Evolutionary conservation across 208 protist genomes (phyloP).

Genomic region (Leishmania major): DNA sequence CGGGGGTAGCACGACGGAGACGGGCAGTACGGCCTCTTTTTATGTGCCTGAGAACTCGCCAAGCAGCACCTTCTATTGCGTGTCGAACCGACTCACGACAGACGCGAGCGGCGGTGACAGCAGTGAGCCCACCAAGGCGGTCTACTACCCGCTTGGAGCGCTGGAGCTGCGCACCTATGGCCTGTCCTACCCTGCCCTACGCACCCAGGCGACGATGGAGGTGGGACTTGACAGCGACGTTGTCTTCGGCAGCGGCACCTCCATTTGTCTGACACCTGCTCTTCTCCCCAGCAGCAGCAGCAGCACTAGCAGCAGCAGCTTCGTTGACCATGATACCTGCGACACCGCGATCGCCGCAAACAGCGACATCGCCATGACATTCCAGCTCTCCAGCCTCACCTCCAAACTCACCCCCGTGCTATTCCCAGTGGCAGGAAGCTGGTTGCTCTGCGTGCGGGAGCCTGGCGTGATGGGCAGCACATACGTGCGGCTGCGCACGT

Average conservation of each 20-base stretch:
- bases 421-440: slow-evolving; percentile 42
- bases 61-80: slow-evolving; percentile 39
- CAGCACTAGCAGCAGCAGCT: neutral
- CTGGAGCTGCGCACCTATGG: slow-evolving; percentile 43
- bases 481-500: slow-evolving; percentile 31
- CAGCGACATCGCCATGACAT: slow-evolving; percentile 21
- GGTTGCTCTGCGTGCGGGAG: slow-evolving; percentile 57
- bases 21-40: slow-evolving; percentile 36
- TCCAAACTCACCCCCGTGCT: slow-evolving; percentile 29
- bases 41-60: slow-evolving; percentile 43
- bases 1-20: slow-evolving; percentile 34
- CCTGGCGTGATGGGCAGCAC: slow-evolving; percentile 24
- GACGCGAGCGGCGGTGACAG: slow-evolving; percentile 14
- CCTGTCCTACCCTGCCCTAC: slow-evolving; percentile 51
- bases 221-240: slow-evolving; percentile 50
- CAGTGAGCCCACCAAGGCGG: slow-evolving; percentile 19
- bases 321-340: slow-evolving; percentile 9
- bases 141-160: slow-evolving; percentile 37
- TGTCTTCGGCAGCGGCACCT: slow-evolving; percentile 31
- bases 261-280: slow-evolving; percentile 37
- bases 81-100: slow-evolving; percentile 50
- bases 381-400: slow-evolving; percentile 19
- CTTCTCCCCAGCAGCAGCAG: neutral
- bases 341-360: slow-evolving; percentile 20
- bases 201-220: slow-evolving; percentile 24